phyloP scores from a whole-genome alignment of 1,139 yeast species.

The Saccharomyces hybrid region DNA sequence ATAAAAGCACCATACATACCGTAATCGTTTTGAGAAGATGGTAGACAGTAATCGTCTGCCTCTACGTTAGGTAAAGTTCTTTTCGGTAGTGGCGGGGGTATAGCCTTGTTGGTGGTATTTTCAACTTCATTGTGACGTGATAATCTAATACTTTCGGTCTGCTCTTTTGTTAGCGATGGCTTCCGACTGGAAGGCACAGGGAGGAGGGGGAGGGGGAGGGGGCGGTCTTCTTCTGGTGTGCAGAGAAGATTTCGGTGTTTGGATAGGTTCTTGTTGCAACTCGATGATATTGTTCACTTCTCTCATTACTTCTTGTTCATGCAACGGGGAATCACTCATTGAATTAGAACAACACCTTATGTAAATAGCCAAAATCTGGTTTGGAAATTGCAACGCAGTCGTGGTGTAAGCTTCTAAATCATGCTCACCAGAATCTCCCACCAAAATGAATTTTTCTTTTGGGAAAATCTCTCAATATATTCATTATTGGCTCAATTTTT shows the following conservation, averaged over 20 bases:
- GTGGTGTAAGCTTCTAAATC: slow-evolving; percentile 88
- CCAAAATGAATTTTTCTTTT: slow-evolving; percentile 61
- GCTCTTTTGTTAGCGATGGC: slow-evolving; percentile 11
- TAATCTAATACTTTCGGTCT: slow-evolving; percentile 10
- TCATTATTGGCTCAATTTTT: slow-evolving; percentile 57
- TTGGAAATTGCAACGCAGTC: slow-evolving; percentile 54
- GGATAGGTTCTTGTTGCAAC: background rate
- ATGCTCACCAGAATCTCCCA: slow-evolving; percentile 94
- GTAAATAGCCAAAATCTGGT: slow-evolving; percentile 62
- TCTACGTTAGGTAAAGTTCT: slow-evolving; percentile 12
- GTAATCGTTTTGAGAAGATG: slow-evolving; percentile 24
- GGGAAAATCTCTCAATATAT: slow-evolving; percentile 77
- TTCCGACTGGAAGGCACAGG: slow-evolving; percentile 15
- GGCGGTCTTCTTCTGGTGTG: slow-evolving; percentile 7
- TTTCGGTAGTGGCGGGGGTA: slow-evolving; percentile 25
- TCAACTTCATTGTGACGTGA: slow-evolving; percentile 10
- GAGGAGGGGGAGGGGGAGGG: slow-evolving; percentile 15
- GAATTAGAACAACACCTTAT: slow-evolving; percentile 73
- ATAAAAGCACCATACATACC: slow-evolving; percentile 23
- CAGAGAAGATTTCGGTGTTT: background rate
- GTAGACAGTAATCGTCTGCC: slow-evolving; percentile 15
- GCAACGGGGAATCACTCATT: slow-evolving; percentile 46
- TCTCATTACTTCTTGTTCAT: slow-evolving; percentile 26
- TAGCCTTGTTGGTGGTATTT: background rate
- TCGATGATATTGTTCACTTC: slow-evolving; percentile 29